These are phyloP conservation scores for Datisca glomerata DNA, from an alignment of 306 rosid species.

Conservation along the genomic window DNA sequence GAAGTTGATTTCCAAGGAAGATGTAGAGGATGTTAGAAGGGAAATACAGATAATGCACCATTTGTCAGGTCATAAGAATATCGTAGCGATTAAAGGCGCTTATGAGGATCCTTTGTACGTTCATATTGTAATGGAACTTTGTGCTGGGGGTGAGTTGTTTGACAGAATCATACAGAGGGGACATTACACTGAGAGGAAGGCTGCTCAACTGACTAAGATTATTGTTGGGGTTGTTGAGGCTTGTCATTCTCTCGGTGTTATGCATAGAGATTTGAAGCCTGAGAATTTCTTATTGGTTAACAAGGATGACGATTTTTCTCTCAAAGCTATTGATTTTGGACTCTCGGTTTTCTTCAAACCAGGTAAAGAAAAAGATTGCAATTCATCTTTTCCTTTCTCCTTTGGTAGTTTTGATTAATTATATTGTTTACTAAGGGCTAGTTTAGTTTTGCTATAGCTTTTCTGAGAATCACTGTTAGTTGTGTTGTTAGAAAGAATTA, in stretches of 20 bases:
- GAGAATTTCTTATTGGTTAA: conserved; percentile 86
- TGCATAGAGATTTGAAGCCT: conserved; percentile 94
- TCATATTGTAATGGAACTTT: conserved; percentile 94
- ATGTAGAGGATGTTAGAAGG: conserved; percentile 79
- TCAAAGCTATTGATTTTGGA: conserved; percentile 93
- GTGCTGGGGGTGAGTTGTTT: conserved; percentile 86
- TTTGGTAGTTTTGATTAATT: too few relatives aligned
- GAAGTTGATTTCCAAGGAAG: conserved; percentile 84
- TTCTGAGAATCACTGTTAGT: too few relatives aligned
- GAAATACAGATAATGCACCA: conserved; percentile 98
- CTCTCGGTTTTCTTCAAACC: conserved; percentile 96
- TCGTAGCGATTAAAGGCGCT: conserved; percentile 90
- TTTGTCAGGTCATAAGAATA: conserved; percentile 84
- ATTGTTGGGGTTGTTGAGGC: conserved; percentile 93
- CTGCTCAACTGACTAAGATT: conserved; percentile 79
- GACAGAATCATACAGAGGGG: conserved; percentile 91
- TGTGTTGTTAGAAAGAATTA: too few relatives aligned
- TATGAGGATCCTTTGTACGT: conserved; percentile 83
- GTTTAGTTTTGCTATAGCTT: too few relatives aligned
- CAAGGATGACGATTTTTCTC: conserved; percentile 87
- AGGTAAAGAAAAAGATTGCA: conserved; percentile 34
- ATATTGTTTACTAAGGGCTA: too few relatives aligned
- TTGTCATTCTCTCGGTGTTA: conserved; percentile 91
- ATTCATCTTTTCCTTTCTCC: too few relatives aligned
- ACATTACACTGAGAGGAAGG: conserved; percentile 82